phyloP scores from a whole-genome alignment of 345 rosid genomes.

The Lepidium aucheri region DNA sequence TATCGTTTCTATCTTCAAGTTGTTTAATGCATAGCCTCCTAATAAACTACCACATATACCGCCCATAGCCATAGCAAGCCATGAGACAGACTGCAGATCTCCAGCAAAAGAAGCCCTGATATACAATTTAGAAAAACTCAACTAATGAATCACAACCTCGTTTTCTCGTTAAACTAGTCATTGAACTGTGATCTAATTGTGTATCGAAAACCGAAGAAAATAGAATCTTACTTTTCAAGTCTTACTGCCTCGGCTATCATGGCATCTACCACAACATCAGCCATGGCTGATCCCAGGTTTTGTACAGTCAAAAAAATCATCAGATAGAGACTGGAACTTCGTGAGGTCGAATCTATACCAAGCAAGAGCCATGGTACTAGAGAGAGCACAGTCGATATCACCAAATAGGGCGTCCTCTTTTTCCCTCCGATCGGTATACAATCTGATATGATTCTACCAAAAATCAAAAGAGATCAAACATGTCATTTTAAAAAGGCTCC shows the following conservation, averaged over 20 bases:
- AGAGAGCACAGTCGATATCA: constrained; percentile 67
- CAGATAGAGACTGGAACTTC: constrained; percentile 59
- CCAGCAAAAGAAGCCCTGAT: constrained; percentile 87
- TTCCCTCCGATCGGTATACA: constrained; percentile 83
- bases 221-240: constrained; percentile 45
- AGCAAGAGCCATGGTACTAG: constrained; percentile 86
- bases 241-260: constrained; percentile 97
- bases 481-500: not conserved
- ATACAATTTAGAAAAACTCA: not conserved
- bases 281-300: constrained; percentile 93
- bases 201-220: not conserved
- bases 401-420: constrained; percentile 80
- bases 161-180: not conserved
- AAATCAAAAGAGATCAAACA: not conserved
- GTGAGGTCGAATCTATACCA: constrained; percentile 42
- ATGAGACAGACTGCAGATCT: constrained; percentile 88
- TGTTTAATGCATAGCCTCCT: constrained; percentile 77
- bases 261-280: constrained; percentile 94
- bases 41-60: constrained; percentile 87
- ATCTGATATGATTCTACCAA: constrained; percentile 75
- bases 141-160: not conserved
- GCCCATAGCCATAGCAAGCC: constrained; percentile 91
- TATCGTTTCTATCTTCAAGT: constrained; percentile 57
- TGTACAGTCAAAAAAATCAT: constrained; percentile 66
- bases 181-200: not conserved